Conservation (phyloP, 2,329 filamentous ascomycete species). For the Botrytis deweyae region DNA sequence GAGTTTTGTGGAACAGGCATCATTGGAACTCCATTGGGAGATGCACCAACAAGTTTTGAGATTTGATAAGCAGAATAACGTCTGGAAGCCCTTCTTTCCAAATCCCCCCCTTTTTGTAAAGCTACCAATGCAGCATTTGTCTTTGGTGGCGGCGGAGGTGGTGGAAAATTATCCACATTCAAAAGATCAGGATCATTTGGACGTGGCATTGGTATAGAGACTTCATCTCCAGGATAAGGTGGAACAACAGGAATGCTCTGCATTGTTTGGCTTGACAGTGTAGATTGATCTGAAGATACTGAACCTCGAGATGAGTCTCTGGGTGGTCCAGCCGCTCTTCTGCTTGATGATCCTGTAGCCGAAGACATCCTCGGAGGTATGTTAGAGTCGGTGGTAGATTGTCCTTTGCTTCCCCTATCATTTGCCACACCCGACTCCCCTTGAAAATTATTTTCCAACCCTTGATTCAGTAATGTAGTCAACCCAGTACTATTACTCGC, state of each 20-base stretch:
- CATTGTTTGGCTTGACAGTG: constrained; percentile 71
- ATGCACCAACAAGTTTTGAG: constrained; percentile 83
- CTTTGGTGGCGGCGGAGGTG: constrained; percentile 76
- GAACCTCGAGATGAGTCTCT: constrained; percentile 54
- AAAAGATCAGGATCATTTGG: constrained; percentile 45
- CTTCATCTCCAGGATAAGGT: constrained; percentile 65
- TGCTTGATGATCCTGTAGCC: constrained; percentile 26
- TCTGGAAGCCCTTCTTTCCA: constrained; percentile 88
- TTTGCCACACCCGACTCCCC: constrained; percentile 27
- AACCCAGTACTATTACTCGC: constrained; percentile 58
- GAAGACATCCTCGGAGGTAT: constrained; percentile 48
- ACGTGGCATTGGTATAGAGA: constrained; percentile 48
- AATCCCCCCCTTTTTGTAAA: constrained; percentile 84
- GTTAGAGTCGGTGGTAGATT: constrained; percentile 39
- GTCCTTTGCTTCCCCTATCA: constrained; percentile 26
- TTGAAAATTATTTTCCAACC: constrained; percentile 39
- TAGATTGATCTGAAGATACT: constrained; percentile 59
- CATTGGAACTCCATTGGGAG: constrained; percentile 79
- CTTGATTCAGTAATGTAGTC: constrained; percentile 60
- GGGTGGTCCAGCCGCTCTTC: constrained; percentile 36
- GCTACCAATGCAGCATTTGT: constrained; percentile 88
- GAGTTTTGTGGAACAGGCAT: constrained; percentile 80
- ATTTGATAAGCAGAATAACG: constrained; percentile 97
- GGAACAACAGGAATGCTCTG: constrained; percentile 74
- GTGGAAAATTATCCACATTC: constrained; percentile 62